Evolutionary conservation across 2,329 filamentous ascomycete species (phyloP).

Genomic region (Chaetomiaceae sp.): DNA sequence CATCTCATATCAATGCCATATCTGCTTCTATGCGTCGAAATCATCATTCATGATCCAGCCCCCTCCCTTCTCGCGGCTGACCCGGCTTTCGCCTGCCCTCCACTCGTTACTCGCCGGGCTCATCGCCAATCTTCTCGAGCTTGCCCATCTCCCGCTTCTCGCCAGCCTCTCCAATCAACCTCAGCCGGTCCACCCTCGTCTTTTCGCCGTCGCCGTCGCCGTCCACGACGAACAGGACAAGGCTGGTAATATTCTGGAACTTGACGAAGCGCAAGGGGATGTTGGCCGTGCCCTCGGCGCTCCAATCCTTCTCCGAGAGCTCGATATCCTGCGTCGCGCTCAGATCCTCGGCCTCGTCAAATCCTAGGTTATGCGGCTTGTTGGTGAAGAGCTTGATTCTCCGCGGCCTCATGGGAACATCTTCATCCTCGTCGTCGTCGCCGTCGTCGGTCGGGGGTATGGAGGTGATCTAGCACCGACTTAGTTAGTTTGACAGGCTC

Average conservation of each 20-base stretch:
- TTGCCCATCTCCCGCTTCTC: slow-evolving; percentile 92
- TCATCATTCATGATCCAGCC: slow-evolving; percentile 6
- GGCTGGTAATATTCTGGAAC: slow-evolving; percentile 86
- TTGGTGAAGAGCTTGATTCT: slow-evolving; percentile 85
- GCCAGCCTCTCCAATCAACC: slow-evolving; percentile 81
- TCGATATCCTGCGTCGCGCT: slow-evolving; percentile 74
- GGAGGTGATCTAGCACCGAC: slow-evolving; percentile 70
- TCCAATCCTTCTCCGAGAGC: slow-evolving; percentile 75
- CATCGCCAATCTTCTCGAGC: slow-evolving; percentile 88
- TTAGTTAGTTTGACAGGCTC: slow-evolving; percentile 1
- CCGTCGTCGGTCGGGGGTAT: slow-evolving; percentile 59
- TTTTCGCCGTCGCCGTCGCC: slow-evolving; percentile 80
- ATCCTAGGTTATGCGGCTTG: slow-evolving; percentile 82
- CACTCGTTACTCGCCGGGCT: slow-evolving; percentile 36
- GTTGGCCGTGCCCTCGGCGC: slow-evolving; percentile 67
- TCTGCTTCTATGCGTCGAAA: slow-evolving; percentile 7
- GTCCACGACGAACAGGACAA: slow-evolving; percentile 85
- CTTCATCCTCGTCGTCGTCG: slow-evolving; percentile 60
- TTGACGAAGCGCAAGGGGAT: slow-evolving; percentile 84
- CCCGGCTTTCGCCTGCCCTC: neutral
- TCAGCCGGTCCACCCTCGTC: slow-evolving; percentile 73
- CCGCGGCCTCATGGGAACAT: slow-evolving; percentile 73
- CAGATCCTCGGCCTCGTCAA: slow-evolving; percentile 88
- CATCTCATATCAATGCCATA: slow-evolving; percentile 8
- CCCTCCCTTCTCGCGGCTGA: neutral